Conservation (phyloP, 164 flowering plant genomes). For the Santalum album region DNA sequence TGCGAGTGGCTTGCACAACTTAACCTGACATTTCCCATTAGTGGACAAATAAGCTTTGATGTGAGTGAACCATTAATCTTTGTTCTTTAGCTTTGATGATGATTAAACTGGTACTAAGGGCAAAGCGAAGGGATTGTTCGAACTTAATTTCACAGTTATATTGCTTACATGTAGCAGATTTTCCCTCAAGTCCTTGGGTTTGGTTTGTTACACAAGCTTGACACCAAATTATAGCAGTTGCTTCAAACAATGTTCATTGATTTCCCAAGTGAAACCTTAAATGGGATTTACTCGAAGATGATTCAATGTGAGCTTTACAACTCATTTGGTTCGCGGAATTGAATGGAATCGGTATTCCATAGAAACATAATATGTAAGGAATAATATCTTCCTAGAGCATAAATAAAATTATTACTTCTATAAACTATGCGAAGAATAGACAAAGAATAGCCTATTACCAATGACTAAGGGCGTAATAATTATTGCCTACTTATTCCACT, state of each 20-base stretch:
- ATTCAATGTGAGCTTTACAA: no score
- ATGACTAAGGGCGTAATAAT: no score
- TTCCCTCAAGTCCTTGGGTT: slow-evolving; percentile 89
- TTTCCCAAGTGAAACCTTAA: no score
- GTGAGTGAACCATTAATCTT: slow-evolving; percentile 41
- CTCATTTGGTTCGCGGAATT: slow-evolving; percentile 75
- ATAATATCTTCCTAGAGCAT: slow-evolving; percentile 51
- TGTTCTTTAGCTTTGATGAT: neutral
- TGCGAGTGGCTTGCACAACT: slow-evolving; percentile 82
- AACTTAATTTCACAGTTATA: neutral
- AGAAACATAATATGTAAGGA: no score
- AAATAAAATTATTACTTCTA: no score
- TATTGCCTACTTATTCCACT: no score
- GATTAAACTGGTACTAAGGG: slow-evolving; percentile 2
- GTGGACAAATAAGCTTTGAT: slow-evolving; percentile 98
- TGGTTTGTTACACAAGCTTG: no score
- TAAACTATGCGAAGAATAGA: neutral
- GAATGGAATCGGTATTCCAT: slow-evolving; percentile 84
- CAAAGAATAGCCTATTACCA: neutral
- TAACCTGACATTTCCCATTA: slow-evolving; percentile 89
- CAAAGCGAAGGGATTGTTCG: neutral
- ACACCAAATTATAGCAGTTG: no score
- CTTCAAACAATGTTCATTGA: slow-evolving; percentile 94
- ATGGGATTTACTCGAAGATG: no score
- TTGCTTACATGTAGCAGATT: slow-evolving; percentile 43